Evolutionary conservation across 2,329 filamentous ascomycete genomes (phyloP), one percentile per base, ranked within the genome.

Genomic region (Microdochium nivale): DNA sequence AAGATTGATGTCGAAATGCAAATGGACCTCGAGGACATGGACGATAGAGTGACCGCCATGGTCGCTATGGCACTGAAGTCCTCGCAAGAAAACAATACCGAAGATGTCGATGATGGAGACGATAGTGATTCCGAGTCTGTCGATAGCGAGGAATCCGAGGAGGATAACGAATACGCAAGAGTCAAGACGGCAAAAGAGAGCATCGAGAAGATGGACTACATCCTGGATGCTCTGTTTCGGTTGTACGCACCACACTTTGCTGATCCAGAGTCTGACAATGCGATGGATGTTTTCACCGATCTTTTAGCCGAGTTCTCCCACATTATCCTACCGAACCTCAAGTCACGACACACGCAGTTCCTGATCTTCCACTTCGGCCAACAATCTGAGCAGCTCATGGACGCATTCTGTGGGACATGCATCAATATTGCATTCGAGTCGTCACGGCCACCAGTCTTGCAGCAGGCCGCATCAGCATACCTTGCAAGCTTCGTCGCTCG

Each of bases 1-100:
- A 94, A 94, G 69, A 88, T 97, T 53, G 94, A 99, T 65, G 90
- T 95, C 1, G 88, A 96, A 65, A 94, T 97, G 67, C 92, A 96
- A 68, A 81, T 91, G 49, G 91, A 97, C 62, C 74, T 97, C 61
- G 90, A 97, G 56, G 91, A 97, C 60, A 73, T 96, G 55, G 92
- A 96, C 55, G 92, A 97, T 56, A 88, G 95, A 51, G 77, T 90
- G 10, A 87, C 90, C 51, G 83, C 90, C 24, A 82, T 84, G 50
- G 80, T 92, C 19, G 77, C 88, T 49, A 75, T 77, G 63, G 80
- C 76, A 49, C 66, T 79, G 19, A 65, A 68, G 43, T 63, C 65
- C 49, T 62, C 68, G 30, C 60, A 69, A 24, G 67, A 67, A n/a
- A 66, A 68, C 10, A 69, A 76, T 54, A 74, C 81, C 35, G 77